These are phyloP conservation scores for Aschersonia sp. DNA, from an alignment of 2,329 filamentous ascomycete species.

Conservation along the genomic window DNA sequence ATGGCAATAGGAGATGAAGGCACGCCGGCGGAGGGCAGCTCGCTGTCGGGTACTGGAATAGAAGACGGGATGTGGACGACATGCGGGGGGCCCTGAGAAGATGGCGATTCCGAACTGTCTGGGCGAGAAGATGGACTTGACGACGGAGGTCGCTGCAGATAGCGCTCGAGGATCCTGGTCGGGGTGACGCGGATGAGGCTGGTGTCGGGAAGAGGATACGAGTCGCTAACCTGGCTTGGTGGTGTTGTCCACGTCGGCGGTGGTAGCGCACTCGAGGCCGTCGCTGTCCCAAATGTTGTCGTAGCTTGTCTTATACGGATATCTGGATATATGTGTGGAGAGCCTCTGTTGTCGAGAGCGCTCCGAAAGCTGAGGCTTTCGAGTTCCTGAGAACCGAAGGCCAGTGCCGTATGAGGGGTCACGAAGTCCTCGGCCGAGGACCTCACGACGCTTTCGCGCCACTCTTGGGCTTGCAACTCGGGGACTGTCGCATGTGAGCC, in stretches of 20 bases:
- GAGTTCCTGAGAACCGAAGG: conserved; percentile 9
- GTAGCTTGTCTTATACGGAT: not conserved
- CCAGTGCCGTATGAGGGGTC: conserved; percentile 5
- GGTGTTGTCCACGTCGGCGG: conserved; percentile 26
- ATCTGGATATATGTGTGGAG: conserved; percentile 11
- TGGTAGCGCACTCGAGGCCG: not conserved
- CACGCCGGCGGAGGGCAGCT: not conserved
- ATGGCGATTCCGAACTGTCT: too few species aligned
- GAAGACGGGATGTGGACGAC: conserved; percentile 12
- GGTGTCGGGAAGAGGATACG: conserved; percentile 26
- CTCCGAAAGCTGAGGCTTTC: conserved; percentile 29
- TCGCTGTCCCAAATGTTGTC: not conserved
- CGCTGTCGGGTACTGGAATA: conserved; percentile 5
- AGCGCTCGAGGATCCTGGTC: conserved; percentile 33
- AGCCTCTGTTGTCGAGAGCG: conserved; percentile 27
- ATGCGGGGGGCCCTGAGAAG: not conserved
- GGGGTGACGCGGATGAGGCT: conserved; percentile 24
- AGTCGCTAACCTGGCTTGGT: conserved; percentile 40
- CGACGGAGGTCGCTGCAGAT: conserved; percentile 18
- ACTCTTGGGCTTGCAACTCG: not conserved
- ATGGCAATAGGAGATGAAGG: not conserved
- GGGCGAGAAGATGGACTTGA: not conserved
- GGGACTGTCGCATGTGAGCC: too few species aligned
- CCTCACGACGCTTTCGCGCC: not conserved
- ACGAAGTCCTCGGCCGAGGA: conserved; percentile 5